phyloP scores from a whole-genome alignment of 2,329 filamentous ascomycete genomes.

The Colletotrichum lentis region DNA sequence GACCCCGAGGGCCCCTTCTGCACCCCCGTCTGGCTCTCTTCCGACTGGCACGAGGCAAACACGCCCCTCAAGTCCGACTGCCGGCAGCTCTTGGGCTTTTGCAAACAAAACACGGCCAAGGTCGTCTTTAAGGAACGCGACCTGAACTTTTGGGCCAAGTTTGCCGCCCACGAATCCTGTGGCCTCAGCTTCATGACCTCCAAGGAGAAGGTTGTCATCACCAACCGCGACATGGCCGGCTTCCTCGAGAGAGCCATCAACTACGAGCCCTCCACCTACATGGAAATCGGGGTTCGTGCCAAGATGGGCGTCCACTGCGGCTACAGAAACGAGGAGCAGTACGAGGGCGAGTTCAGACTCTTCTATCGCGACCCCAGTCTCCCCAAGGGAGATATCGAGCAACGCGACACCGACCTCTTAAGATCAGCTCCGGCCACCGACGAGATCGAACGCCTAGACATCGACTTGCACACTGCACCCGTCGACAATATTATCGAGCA shows the following conservation, averaged over 20 bases:
- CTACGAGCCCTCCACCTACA: slow-evolving; percentile 6
- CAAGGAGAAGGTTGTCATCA: slow-evolving; percentile 12
- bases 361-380: slow-evolving; percentile 25
- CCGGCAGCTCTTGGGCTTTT: slow-evolving; percentile 9
- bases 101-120: slow-evolving; percentile 19
- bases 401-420: neutral
- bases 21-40: slow-evolving; percentile 19
- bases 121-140: slow-evolving; percentile 27
- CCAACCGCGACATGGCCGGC: slow-evolving; percentile 20
- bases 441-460: neutral
- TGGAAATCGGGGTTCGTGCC: neutral
- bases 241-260: slow-evolving; percentile 18
- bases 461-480: too few species aligned
- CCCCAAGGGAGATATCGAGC: neutral
- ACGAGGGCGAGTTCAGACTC: slow-evolving; percentile 22
- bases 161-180: slow-evolving; percentile 28
- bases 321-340: neutral
- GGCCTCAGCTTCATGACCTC: slow-evolving; percentile 23
- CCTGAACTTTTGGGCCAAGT: slow-evolving; percentile 16
- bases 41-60: slow-evolving; percentile 15
- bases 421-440: neutral
- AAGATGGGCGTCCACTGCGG: slow-evolving; percentile 25
- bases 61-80: slow-evolving; percentile 19
- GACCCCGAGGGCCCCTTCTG: slow-evolving; percentile 16
- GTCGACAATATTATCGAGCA: too few species aligned